Evolutionary conservation across 805 yeast species (phyloP).

Genomic region (Komagataella pseudopastoris): DNA sequence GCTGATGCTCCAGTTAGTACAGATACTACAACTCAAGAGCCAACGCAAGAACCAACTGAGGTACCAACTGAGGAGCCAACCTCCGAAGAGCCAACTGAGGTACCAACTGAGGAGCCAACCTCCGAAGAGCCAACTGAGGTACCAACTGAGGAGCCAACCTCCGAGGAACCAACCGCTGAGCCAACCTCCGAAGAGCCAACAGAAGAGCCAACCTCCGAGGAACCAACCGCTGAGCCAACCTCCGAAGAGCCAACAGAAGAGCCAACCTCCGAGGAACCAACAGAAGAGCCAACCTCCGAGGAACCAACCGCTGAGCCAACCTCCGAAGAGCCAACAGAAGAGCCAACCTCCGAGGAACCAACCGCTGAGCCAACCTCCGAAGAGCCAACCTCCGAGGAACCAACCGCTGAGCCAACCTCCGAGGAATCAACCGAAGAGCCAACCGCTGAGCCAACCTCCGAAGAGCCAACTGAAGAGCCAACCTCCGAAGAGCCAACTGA

Average conservation of each 20-base stretch:
- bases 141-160: too few species aligned
- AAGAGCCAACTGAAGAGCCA: neutral
- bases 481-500: neutral
- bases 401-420: neutral
- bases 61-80: too few species aligned
- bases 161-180: too few species aligned
- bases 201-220: neutral
- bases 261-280: neutral
- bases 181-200: neutral
- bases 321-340: too few species aligned
- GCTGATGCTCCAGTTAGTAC: neutral
- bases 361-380: neutral
- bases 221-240: neutral
- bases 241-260: neutral
- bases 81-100: too few species aligned
- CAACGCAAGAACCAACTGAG: neutral
- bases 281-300: neutral
- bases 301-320: neutral
- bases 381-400: neutral
- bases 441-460: neutral
- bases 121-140: too few species aligned
- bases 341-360: neutral
- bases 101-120: too few species aligned
- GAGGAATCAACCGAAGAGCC: neutral
- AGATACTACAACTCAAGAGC: neutral